phyloP scores from a whole-genome alignment of 2,329 filamentous ascomycete species.

The Rosellinia necatrix region DNA sequence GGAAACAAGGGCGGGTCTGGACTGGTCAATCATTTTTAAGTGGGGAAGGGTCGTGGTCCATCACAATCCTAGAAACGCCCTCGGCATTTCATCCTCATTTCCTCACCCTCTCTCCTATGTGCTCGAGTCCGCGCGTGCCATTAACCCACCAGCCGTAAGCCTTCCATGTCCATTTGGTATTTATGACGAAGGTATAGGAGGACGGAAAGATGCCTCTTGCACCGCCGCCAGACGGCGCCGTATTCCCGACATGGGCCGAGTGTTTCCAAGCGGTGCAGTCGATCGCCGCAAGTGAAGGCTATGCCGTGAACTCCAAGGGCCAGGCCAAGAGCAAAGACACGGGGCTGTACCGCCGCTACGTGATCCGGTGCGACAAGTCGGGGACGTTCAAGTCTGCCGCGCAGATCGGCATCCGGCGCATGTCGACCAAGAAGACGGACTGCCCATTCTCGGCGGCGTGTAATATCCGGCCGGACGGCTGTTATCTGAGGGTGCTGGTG shows the following conservation, averaged over 20 bases:
- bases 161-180: no score
- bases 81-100: constrained; percentile 20
- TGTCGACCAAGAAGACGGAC: constrained; percentile 36
- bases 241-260: constrained; percentile 33
- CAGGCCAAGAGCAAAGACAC: constrained; percentile 35
- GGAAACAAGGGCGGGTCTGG: not conserved
- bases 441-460: constrained; percentile 35
- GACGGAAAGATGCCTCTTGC: constrained; percentile 32
- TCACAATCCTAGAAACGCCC: constrained; percentile 26
- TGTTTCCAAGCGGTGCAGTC: constrained; percentile 33
- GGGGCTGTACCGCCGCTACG: constrained; percentile 34
- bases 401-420: constrained; percentile 31
- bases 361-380: constrained; percentile 36
- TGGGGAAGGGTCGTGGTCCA: constrained; percentile 14
- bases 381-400: constrained; percentile 35
- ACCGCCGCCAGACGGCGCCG: constrained; percentile 31
- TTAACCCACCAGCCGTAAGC: not conserved
- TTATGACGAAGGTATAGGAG: not conserved
- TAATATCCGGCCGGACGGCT: constrained; percentile 34
- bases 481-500: constrained; percentile 32
- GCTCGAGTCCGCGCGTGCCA: not conserved
- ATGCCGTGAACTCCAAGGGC: constrained; percentile 34
- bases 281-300: constrained; percentile 35
- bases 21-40: not conserved
- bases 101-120: not conserved